Evolutionary conservation across 495 filamentous ascomycete genomes (phyloP).

Genomic region (Rhypophila decipiens): DNA sequence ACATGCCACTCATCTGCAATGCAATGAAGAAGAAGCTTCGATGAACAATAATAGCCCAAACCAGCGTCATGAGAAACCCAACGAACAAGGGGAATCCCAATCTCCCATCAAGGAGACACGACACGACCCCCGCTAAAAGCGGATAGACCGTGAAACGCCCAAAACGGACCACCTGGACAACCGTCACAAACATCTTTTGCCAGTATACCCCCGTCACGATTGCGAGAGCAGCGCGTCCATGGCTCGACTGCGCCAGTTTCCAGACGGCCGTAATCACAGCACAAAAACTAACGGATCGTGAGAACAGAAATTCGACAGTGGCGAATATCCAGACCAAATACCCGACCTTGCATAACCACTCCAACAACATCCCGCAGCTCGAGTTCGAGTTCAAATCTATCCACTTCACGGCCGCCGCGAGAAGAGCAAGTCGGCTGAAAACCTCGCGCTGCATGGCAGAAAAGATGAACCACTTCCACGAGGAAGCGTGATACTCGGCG

Average conservation of each 20-base stretch:
- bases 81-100: constrained; percentile 10
- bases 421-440: neutral
- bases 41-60: constrained; percentile 12
- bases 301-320: constrained; percentile 16
- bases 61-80: constrained; percentile 1
- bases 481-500: constrained; percentile 3
- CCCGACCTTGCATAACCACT: too few species aligned
- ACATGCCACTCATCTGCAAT: constrained; percentile 21
- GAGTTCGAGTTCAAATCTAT: too few species aligned
- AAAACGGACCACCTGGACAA: too few species aligned
- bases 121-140: too few species aligned
- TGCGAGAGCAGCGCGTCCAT: constrained; percentile 8
- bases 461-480: too few species aligned
- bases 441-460: neutral
- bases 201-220: constrained; percentile 1
- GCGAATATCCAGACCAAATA: constrained; percentile 15
- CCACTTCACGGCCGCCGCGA: constrained; percentile 4
- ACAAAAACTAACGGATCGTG: constrained; percentile 6
- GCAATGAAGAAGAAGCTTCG: constrained; percentile 23
- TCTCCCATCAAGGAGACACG: constrained; percentile 4
- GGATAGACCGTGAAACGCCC: too few species aligned
- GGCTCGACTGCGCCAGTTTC: constrained; percentile 11
- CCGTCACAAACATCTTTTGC: constrained; percentile 6
- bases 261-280: too few species aligned
- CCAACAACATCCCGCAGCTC: neutral